Evolutionary conservation across 202 grass and related monocot species (phyloP).

Genomic region (Cymbopogon flexuosus): DNA sequence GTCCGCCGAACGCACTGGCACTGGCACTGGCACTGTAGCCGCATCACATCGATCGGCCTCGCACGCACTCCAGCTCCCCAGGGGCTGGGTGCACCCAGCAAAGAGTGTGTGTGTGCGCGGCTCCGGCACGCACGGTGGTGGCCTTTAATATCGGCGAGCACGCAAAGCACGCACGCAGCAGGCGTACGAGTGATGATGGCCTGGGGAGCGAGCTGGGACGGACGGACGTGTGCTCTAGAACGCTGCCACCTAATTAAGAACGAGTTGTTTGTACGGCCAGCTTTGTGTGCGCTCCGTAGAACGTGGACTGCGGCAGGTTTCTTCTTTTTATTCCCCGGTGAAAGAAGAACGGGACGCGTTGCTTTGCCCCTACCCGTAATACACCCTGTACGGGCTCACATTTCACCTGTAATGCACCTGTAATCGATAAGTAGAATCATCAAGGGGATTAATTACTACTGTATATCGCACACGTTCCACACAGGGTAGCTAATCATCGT

Average conservation of each 20-base stretch:
- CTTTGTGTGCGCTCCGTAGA: conserved; percentile 2
- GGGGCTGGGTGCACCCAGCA: not conserved
- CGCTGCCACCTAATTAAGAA: conserved; percentile 24
- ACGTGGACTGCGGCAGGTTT: not conserved
- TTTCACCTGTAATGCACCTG: not conserved
- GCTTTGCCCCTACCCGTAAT: not conserved
- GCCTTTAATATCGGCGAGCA: conserved; percentile 18
- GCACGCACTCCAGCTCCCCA: not conserved
- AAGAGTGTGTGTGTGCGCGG: not conserved
- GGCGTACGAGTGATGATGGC: not conserved
- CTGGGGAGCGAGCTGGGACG: too few relatives aligned
- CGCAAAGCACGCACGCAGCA: conserved; percentile 2
- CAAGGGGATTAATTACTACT: not conserved
- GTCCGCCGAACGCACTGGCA: not conserved
- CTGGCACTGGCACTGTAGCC: conserved; percentile 41
- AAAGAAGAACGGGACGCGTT: not conserved
- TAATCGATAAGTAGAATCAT: not conserved
- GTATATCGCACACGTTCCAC: not conserved
- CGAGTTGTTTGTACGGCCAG: conserved; percentile 10
- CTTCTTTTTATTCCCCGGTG: not conserved
- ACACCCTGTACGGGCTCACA: not conserved
- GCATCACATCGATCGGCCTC: conserved; percentile 17
- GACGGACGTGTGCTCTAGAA: too few relatives aligned
- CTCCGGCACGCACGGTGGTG: not conserved
- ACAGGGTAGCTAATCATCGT: not conserved